A percentile compares a stretch with the other conserved stretches of the same genome.
Evolutionary conservation across 306 rosid species (phyloP).

Genomic region (Cercis canadensis): DNA sequence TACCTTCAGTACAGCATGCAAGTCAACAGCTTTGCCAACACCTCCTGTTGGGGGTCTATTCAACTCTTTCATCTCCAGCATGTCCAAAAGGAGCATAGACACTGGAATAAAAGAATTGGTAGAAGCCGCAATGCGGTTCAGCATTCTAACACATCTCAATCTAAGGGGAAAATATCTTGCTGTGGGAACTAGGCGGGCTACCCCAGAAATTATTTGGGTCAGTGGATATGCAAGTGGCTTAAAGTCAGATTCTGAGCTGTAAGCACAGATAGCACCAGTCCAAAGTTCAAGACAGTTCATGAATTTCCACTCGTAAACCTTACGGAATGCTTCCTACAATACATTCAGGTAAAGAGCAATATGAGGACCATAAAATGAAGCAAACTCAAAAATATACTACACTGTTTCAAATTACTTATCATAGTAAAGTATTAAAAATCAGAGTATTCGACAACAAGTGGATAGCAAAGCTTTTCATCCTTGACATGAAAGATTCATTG

Average conservation of each 20-base stretch:
- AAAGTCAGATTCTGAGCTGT: conserved; percentile 74
- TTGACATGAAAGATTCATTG: conserved; percentile 22
- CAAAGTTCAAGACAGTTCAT: conserved; percentile 95
- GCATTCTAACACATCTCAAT: conserved; percentile 82
- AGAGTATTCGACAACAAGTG: conserved; percentile 4
- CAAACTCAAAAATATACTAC: conserved; percentile 16
- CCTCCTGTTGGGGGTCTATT: conserved; percentile 85
- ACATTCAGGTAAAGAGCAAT: conserved; percentile 32
- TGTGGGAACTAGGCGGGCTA: conserved; percentile 87
- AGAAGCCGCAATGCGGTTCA: conserved; percentile 74
- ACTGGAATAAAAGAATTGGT: conserved; percentile 77
- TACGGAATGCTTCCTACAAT: conserved; percentile 86
- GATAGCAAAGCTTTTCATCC: conserved; percentile 27
- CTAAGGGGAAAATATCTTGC: conserved; percentile 88
- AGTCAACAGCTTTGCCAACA: conserved; percentile 86
- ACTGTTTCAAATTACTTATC: not conserved
- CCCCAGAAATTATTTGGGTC: conserved; percentile 87
- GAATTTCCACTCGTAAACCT: conserved; percentile 94
- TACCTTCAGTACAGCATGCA: conserved; percentile 83
- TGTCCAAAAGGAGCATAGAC: conserved; percentile 89
- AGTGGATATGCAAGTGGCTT: conserved; percentile 90
- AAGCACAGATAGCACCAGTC: conserved; percentile 82
- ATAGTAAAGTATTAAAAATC: not conserved
- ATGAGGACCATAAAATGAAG: conserved; percentile 30
- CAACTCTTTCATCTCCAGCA: conserved; percentile 96